phyloP scores from a whole-genome alignment of 2,329 filamentous ascomycete species.

The Boeremia exigua region DNA sequence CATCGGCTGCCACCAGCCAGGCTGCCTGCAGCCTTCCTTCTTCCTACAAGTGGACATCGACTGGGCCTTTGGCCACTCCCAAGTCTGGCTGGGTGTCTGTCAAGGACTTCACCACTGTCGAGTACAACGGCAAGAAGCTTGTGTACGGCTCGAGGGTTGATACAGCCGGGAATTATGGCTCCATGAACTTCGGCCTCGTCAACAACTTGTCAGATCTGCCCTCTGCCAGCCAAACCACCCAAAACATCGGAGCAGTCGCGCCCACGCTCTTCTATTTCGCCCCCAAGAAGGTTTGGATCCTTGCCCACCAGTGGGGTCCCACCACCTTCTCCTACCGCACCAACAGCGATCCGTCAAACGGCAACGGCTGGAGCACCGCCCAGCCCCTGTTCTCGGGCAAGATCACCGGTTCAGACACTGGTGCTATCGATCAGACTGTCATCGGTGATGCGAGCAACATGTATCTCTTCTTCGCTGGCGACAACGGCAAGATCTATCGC shows the following conservation, averaged over 20 bases:
- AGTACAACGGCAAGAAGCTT: conserved; percentile 64
- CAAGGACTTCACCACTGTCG: conserved; percentile 67
- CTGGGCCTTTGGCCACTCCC: conserved; percentile 58
- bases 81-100: conserved; percentile 62
- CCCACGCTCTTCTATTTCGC: conserved; percentile 69
- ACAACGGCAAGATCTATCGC: conserved; percentile 71
- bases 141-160: conserved; percentile 64
- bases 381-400: conserved; percentile 64
- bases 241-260: conserved; percentile 58
- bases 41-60: conserved; percentile 63
- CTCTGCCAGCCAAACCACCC: conserved; percentile 59
- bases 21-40: conserved; percentile 60
- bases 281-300: conserved; percentile 68
- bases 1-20: conserved; percentile 1
- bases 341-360: conserved; percentile 62
- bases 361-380: conserved; percentile 62
- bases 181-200: conserved; percentile 65
- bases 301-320: conserved; percentile 70
- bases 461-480: conserved; percentile 72
- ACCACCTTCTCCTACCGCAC: conserved; percentile 67
- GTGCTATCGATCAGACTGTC: conserved; percentile 67
- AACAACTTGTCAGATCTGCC: conserved; percentile 60
- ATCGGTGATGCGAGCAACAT: conserved; percentile 67
- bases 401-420: conserved; percentile 59
- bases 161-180: conserved; percentile 57